phyloP scores from a whole-genome alignment of 371 early-diverging fungal species.

The Smittium culicis region DNA sequence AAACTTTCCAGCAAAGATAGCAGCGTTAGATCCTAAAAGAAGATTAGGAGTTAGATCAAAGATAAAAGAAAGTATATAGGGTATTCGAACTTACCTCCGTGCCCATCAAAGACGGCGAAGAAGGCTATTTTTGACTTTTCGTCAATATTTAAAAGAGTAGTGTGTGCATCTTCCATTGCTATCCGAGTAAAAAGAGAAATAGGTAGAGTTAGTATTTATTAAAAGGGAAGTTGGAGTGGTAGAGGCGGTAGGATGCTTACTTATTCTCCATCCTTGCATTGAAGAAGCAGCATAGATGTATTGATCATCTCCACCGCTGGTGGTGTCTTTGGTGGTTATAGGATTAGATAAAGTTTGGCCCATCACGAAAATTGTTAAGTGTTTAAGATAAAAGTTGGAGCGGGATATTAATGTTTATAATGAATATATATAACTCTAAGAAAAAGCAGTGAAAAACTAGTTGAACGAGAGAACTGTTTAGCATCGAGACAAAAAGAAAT shows the following conservation, averaged over 20 bases:
- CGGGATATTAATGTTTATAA: no score
- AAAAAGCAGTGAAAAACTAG: no score
- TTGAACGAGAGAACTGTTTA: no score
- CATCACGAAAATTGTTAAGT: no score
- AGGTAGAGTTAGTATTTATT: background rate
- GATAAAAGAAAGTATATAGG: background rate
- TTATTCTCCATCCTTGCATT: constrained; percentile 97
- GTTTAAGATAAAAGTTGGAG: no score
- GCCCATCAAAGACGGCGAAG: constrained; percentile 95
- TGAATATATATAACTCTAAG: no score
- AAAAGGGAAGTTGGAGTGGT: background rate
- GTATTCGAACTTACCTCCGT: constrained; percentile 61
- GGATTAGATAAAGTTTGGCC: constrained; percentile 93
- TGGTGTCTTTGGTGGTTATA: constrained; percentile 71
- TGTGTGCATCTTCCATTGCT: constrained; percentile 96
- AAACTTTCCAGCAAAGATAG: constrained; percentile 67
- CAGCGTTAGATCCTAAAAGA: constrained; percentile 31
- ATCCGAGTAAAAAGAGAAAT: constrained; percentile 7
- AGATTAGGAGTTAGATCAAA: background rate
- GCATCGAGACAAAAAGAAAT: no score
- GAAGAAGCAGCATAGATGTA: constrained; percentile 68
- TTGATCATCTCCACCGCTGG: constrained; percentile 51
- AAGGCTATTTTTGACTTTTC: constrained; percentile 39
- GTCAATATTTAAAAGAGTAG: constrained; percentile 58
- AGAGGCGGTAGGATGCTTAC: constrained; percentile 41